Base-by-base conservation (phyloP, 768 basidiomycete species). In the Mycena rebaudengoi region DNA sequence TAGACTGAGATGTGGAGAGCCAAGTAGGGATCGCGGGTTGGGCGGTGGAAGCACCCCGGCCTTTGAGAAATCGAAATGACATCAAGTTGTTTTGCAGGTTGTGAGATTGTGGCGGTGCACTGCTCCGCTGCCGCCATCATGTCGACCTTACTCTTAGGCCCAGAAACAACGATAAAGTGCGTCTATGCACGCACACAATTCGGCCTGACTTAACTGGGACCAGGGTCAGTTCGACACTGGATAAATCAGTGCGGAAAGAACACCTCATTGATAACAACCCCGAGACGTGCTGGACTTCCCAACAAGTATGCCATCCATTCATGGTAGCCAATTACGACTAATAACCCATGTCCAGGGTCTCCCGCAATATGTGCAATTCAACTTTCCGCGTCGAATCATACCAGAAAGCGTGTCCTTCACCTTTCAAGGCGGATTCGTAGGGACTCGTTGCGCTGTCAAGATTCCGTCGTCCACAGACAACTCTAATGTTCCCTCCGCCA, bases 391-490 rank as follows among this genome's bases (percentile, higher is more conserved):
- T 6, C 54, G 74, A 49, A 85, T 91, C n/a, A 68, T 83, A 33
- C 91, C 91, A 4, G 82, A 77, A 64, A 80, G 78, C 25, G 66
- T 94, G 18, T 79, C 77, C 20, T 64, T 94, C 65, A 93, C 90
- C 2, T 95, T 95, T 71, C 93, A 95, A 80, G 93, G 93, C 14
- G 93, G 93, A 2, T 95, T 95, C 73, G 94, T 90, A 0, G 92
- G 91, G 20, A 90, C 84, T 8, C 78, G 82, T 44, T 93, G 91
- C 71, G 70, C 78, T 2, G 69, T 94, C 10, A 78, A 84, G 43
- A 70, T 81, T 23, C 75, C 76, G 28, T 66, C 71, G 26, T 69
- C 73, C n/a, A 58, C 67, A 29, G 66, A 67, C 32, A 71, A 30
- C 25, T 58, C 59, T 0, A 74, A 72, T 10, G 18, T 35, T n/a